A percentile compares a stretch with the other conserved stretches of the same genome.
These are phyloP conservation scores for Lichtheimia hyalospora DNA, from an alignment of 371 early-diverging fungal genomes.

Conservation along the genomic window DNA sequence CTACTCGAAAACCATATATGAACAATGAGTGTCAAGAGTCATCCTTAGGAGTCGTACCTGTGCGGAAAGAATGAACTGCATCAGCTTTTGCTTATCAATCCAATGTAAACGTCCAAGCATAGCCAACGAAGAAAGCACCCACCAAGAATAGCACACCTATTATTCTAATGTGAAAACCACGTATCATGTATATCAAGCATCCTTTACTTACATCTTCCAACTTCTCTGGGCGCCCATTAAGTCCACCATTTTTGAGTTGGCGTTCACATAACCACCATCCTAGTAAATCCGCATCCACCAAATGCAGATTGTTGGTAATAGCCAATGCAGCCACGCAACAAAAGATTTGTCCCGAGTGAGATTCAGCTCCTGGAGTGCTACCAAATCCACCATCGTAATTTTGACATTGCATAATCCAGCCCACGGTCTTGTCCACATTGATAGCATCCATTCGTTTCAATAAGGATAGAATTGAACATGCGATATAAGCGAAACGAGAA, in stretches of 20 bases:
- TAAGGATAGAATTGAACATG: slow-evolving; percentile 75
- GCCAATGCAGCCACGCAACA: slow-evolving; percentile 92
- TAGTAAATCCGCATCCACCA: slow-evolving; percentile 76
- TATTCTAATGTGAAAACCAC: not conserved
- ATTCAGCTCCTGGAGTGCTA: slow-evolving; percentile 89
- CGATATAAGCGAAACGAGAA: slow-evolving; percentile 92
- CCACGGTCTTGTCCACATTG: slow-evolving; percentile 70
- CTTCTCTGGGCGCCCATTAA: slow-evolving; percentile 98
- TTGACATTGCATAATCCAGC: slow-evolving; percentile 79
- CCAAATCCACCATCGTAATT: slow-evolving; percentile 99
- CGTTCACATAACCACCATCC: slow-evolving; percentile 94
- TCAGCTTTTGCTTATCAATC: slow-evolving; percentile 82
- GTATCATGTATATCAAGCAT: not conserved
- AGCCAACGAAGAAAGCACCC: slow-evolving; percentile 92
- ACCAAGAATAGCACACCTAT: slow-evolving; percentile 98
- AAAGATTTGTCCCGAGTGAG: slow-evolving; percentile 95
- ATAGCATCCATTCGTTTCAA: slow-evolving; percentile 74
- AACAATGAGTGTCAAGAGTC: not conserved
- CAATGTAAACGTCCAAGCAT: slow-evolving; percentile 83
- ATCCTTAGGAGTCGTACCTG: slow-evolving; percentile 65
- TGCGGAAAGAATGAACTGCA: slow-evolving; percentile 79
- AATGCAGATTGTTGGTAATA: slow-evolving; percentile 67
- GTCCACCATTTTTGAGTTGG: slow-evolving; percentile 92
- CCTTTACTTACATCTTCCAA: slow-evolving; percentile 79
- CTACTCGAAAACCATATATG: slow-evolving; percentile 21